These are phyloP conservation scores for Hydrangea macrophylla DNA, from an alignment of 148 eudicot genomes.

Conservation along the genomic window DNA sequence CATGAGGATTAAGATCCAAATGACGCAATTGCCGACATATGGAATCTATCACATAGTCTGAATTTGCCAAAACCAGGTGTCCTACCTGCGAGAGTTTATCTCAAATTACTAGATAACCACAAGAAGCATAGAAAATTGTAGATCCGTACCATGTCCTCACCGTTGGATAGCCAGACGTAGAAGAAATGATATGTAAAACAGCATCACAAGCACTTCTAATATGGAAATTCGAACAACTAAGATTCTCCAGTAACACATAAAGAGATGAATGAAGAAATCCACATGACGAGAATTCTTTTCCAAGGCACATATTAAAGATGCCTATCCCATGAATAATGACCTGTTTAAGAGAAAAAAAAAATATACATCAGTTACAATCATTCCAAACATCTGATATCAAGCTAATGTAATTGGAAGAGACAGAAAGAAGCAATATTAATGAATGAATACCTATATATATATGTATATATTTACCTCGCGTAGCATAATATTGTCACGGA, in stretches of 20 bases:
- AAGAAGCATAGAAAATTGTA: not conserved
- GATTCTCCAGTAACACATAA: constrained; percentile 80
- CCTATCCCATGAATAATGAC: constrained; percentile 89
- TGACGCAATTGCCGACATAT: constrained; percentile 86
- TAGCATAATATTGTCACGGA: constrained; percentile 69
- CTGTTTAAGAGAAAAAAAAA: constrained; percentile 39
- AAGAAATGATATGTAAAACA: constrained; percentile 65
- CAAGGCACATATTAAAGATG: constrained; percentile 68
- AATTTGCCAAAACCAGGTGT: constrained; percentile 75
- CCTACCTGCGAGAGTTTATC: constrained; percentile 62
- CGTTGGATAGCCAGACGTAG: constrained; percentile 65
- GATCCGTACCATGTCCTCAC: constrained; percentile 37
- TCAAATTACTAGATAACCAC: constrained; percentile 3
- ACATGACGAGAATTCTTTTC: constrained; percentile 59
- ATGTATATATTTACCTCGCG: constrained; percentile 61
- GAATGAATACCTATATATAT: too few relatives aligned
- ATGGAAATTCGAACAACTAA: constrained; percentile 69
- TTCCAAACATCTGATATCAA: not conserved
- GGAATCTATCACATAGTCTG: constrained; percentile 90
- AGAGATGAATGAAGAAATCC: constrained; percentile 87
- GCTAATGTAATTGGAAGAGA: not conserved
- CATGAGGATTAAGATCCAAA: constrained; percentile 85
- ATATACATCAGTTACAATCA: constrained; percentile 8
- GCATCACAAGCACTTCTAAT: constrained; percentile 76
- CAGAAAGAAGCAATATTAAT: not conserved